Percentiles rank a stretch among this genome's conserved stretches.
These are phyloP conservation scores for Naganishia vaughanmartiniae DNA, from an alignment of 768 basidiomycete species.

Conservation along the genomic window DNA sequence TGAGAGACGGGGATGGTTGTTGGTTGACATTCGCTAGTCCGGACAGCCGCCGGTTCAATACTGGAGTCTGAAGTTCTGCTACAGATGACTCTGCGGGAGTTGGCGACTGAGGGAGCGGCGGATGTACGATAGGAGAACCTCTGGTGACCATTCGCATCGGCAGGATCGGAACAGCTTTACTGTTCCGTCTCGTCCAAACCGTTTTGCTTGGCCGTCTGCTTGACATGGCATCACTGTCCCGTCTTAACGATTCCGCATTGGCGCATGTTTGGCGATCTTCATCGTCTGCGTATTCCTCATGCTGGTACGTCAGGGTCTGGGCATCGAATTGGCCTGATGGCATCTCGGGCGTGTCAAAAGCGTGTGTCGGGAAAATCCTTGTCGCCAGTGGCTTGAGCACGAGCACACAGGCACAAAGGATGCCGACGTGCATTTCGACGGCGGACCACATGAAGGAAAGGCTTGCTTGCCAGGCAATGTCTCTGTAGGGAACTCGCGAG, in stretches of 20 bases:
- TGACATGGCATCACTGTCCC: not conserved
- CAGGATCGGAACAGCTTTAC: not conserved
- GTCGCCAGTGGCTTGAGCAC: constrained; percentile 48
- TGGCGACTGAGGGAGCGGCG: not conserved
- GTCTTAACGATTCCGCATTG: not conserved
- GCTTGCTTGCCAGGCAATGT: constrained; percentile 44
- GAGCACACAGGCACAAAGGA: constrained; percentile 46
- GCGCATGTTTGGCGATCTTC: not conserved
- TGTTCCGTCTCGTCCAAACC: too few species aligned
- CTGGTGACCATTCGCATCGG: not conserved
- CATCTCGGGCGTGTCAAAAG: constrained; percentile 11
- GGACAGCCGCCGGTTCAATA: not conserved
- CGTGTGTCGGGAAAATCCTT: constrained; percentile 2
- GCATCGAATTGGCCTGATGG: constrained; percentile 15
- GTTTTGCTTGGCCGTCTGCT: too few species aligned
- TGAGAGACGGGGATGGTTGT: not conserved
- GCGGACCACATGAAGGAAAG: constrained; percentile 48
- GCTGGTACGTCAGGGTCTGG: not conserved
- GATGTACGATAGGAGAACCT: not conserved
- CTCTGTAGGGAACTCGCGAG: constrained; percentile 16
- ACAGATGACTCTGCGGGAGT: not conserved
- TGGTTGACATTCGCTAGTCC: not conserved
- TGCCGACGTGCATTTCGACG: constrained; percentile 46
- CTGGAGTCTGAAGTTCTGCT: not conserved
- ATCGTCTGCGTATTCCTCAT: not conserved